Evolutionary conservation across 2,329 filamentous ascomycete species (phyloP), one percentile per base, ranked within the genome.

Genomic region (Macrophomina tecta): DNA sequence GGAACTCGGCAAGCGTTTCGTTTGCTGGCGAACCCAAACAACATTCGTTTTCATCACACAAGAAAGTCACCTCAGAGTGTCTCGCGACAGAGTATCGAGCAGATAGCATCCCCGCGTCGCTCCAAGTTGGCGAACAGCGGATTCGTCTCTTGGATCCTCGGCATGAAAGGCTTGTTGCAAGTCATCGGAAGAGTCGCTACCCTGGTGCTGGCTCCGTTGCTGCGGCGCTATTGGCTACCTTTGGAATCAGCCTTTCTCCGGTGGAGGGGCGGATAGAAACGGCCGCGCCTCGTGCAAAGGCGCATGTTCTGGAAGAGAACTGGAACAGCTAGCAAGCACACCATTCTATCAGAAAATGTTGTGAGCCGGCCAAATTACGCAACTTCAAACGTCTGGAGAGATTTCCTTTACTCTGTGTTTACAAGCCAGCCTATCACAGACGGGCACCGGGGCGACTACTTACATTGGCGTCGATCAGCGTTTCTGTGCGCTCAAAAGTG

Each of bases 381-480:
- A 58, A 58, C 36, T 28, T 45, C 38, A 23, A 58, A 58, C 55
- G 55, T 58, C 36, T 36, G 45, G 11, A 56, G 34, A 40, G 11
- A 28, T 40, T 30, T 40, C 34, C 18, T 56, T 56, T 40, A 56
- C 52, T 9, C 28, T 18, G 23, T 40, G 16, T 23, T 42, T 42
- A 30, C 12, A 12, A 12, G 32, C 48, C 30, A 32, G 8, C 48
- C 48, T 5, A 30, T 28, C 48, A 30, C 48, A 51, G 36, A 38
- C 23, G 23, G 23, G 23, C 23, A 23, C 23, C 23, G 23, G 3
- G 23, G 3, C 23, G 23, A 23, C 23, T 23, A 3, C 23, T 23
- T 3, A 3, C 23, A 23, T 23, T 23, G 23, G 23, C 23, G 23
- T 2, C 23, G 23, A 23, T 23, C 23, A 23, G 23, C 23, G 36